Evolutionary conservation across 345 rosid species (phyloP), one percentile per base, ranked within the genome.

Genomic region (Euphorbia peplus): DNA sequence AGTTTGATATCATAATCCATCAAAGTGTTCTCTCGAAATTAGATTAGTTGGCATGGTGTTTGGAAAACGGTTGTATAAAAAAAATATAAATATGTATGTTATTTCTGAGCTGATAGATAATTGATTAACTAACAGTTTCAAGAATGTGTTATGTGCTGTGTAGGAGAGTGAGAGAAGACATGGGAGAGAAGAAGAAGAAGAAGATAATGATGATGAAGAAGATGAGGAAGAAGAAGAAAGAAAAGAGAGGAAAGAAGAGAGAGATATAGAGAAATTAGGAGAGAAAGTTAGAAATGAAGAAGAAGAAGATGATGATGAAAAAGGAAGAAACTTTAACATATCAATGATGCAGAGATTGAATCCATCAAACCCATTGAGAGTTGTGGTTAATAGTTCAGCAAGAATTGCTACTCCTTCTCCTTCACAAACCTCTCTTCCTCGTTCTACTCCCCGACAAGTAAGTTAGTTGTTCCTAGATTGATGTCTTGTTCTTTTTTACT

Each of bases 371-470:
- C 97, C 99, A 74, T 81, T 95, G 54, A 81, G 96, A 69, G 69
- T 91, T 70, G 88, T 67, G 28, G 59, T 80, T 55, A 85, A 86
- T 79, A 81, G 84, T 19, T 59, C 79, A 47, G 68, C 85, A 42
- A 82, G 97, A 82, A 83, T 76, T 68, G 70, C 89, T 29, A 60
- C 88, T 54, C 84, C 90, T 19, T 60, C 88, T 35, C 85, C 88
- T 73, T 68, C 78, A 46, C 77, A 67, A 52, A 26, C 85, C 4
- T 66, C 80, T 55, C 78, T 80, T 57, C 79, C 97, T 78, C 95
- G 96, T 41, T 88, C 96, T 64, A 83, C 87, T 2, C 97, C 91
- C 67, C 85, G 91, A 51, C 93, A 87, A 74, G 99, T 91, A 82
- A 74, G 84, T 62, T 53, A n/a, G n/a, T n/a, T n/a, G n/a, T n/a